These are phyloP conservation scores for Saraca asoca DNA, from an alignment of 331 rosid genomes.

Conservation along the genomic window DNA sequence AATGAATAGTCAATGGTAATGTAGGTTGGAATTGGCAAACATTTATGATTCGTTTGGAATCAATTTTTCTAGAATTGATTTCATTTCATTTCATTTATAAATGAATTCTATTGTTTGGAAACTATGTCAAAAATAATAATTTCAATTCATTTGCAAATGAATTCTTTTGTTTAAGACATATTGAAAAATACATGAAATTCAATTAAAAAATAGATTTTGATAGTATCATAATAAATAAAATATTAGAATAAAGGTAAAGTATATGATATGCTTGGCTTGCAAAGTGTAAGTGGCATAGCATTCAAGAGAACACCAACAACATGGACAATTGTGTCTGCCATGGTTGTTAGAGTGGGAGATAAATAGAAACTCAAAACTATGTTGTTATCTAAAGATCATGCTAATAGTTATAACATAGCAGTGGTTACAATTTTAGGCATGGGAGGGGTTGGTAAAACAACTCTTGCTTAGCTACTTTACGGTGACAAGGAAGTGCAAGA, in stretches of 20 bases:
- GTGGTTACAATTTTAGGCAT: conserved; percentile 39
- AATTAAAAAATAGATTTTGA: too few species aligned
- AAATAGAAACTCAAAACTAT: not conserved
- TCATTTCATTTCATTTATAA: too few species aligned
- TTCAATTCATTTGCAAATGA: too few species aligned
- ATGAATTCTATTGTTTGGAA: too few species aligned
- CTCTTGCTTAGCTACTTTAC: conserved; percentile 37
- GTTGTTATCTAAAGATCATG: not conserved
- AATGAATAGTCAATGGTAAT: too few species aligned
- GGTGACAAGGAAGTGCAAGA: not conserved
- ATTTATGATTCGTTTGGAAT: too few species aligned
- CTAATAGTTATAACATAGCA: not conserved
- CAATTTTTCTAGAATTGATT: too few species aligned
- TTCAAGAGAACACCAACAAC: not conserved
- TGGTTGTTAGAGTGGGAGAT: conserved; percentile 24
- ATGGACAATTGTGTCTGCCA: conserved; percentile 15
- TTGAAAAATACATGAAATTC: too few species aligned
- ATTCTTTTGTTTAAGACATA: too few species aligned
- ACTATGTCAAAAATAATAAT: too few species aligned
- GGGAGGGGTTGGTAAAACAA: conserved; percentile 41
- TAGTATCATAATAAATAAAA: not conserved
- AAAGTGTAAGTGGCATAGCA: not conserved
- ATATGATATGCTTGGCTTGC: conserved; percentile 15
- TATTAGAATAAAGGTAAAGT: conserved; percentile 3
- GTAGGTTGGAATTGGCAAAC: too few species aligned